Evolutionary conservation across 495 filamentous ascomycete species (phyloP), one percentile per base, ranked within the genome.

Genomic region (Haplographium delicatum): DNA sequence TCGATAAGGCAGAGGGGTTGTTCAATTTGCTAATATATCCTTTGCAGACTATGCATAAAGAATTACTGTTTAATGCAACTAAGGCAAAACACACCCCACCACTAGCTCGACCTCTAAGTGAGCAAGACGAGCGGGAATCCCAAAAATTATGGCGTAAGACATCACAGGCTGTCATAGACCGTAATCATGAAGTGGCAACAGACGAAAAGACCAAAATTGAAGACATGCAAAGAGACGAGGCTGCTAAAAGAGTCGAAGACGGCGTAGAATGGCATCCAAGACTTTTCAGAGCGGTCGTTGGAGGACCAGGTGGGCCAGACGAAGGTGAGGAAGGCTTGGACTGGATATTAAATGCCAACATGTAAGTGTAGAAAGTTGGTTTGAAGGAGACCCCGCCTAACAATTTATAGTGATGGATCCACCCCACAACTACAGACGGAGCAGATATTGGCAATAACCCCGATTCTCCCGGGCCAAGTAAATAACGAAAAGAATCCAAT

Each of bases 141-240:
- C 89, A 94, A 59, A 82, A 72, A 39, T 68, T 99, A 42, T 99
- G 93, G 93, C 67, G 76, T 16, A 81, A 78, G 35, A 94, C 90
- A 1, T 85, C 83, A 9, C 66, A 82, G 54, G 93, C 91, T 0
- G 77, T 99, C 55, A 86, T 82, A 58, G 79, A 84, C 24, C 77
- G 82, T 44, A 88, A 99, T 59, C 94, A 99, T 61, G 85, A 89
- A 57, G 72, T 79, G 9, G 93, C 93, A 4, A 99, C 93, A 6
- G 89, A 91, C 33, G 93, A 96, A 63, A 99, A 99, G 71, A 89
- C 83, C 15, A 86, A 85, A 66, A 88, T 97, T 57, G 93, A 99
- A 63, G 89, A 97, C 51, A 80, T 72, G 58, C 93, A 99, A 68
- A 76, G 93, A 62, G 83, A 88, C 31, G 91, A 96, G 62, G 88